Base-by-base conservation (phyloP, 1,284 basidiomycete genomes). In the Puccinia triticina region DNA sequence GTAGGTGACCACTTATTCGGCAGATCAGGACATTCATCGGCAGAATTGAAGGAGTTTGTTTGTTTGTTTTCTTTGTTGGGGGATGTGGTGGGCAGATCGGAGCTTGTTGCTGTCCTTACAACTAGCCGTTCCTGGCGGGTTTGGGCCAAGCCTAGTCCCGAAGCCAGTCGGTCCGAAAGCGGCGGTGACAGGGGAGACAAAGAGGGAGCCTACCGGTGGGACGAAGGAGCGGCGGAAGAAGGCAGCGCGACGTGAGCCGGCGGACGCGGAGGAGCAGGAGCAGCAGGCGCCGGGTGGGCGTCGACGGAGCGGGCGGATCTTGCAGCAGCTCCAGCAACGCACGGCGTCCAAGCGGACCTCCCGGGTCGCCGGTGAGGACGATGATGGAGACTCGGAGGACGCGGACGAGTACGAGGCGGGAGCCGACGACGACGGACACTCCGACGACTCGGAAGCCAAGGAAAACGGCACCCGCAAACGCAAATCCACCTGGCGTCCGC, bases 41-140 rank as follows among this genome's bases (percentile, higher is more conserved):
- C n/a, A n/a, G n/a, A n/a, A n/a, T n/a, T n/a, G n/a, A n/a, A n/a
- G n/a, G n/a, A n/a, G n/a, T n/a, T n/a, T n/a, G n/a, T n/a, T n/a
- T n/a, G n/a, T n/a, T n/a, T n/a, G n/a, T n/a, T n/a, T n/a, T n/a
- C n/a, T n/a, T n/a, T n/a, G n/a, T n/a, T n/a, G n/a, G n/a, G n/a
- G n/a, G n/a, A n/a, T n/a, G n/a, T n/a, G 3, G 2, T 78, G n/a
- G 43, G 40, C 64, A 82, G 80, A 82, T 76, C 73, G 80, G 8
- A 34, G 34, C 40, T 48, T 82, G 18, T 40, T 82, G 14, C n/a
- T 82, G 7, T 82, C 80, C 46, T 69, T 82, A 69, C 71, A 82
- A 26, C 73, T 82, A 8, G 43, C 80, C 26, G 80, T 57, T 40
- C 80, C 80, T 32, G 59, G 40, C 12, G 40, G 61, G 4, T 37